Evolutionary conservation across 352 stramenopile genomes (phyloP).

Genomic region (Globisporangium spiculum): DNA sequence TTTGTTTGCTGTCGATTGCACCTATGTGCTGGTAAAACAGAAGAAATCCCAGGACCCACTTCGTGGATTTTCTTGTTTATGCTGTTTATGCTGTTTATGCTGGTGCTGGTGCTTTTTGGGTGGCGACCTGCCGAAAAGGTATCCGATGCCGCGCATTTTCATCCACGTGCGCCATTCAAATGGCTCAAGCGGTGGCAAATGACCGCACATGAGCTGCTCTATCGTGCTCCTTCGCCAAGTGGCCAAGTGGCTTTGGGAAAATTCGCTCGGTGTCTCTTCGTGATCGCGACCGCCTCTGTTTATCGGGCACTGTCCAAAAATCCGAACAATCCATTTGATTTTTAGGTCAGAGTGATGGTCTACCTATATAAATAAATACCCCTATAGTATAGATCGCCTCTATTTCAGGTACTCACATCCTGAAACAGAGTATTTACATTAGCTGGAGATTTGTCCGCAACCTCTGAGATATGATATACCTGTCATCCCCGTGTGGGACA

Average conservation of each 20-base stretch:
- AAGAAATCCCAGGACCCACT: not conserved
- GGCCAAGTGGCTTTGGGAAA: not conserved
- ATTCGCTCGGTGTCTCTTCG: slow-evolving; percentile 9
- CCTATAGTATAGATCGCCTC: not conserved
- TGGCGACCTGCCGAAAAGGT: not conserved
- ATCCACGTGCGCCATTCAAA: not conserved
- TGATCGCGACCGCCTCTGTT: not conserved
- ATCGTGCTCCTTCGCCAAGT: not conserved
- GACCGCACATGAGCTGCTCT: not conserved
- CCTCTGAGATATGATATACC: not conserved
- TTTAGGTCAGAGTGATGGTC: slow-evolving; percentile 1
- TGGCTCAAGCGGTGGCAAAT: not conserved
- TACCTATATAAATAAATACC: not conserved
- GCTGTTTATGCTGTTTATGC: not conserved
- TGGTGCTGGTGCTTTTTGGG: not conserved
- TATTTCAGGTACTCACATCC: not conserved
- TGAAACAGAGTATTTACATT: too few relatives aligned
- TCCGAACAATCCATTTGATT: slow-evolving; percentile 18
- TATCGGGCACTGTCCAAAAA: slow-evolving; percentile 16
- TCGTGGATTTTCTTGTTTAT: not conserved
- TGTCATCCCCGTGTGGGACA: slow-evolving; percentile 3
- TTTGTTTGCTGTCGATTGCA: not conserved
- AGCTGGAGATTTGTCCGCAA: not conserved
- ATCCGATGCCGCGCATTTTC: not conserved
- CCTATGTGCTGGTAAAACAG: not conserved